A percentile compares a stretch with the other conserved stretches of the same genome.
These are phyloP conservation scores for Dentipellis fragilis DNA, from an alignment of 768 basidiomycete genomes.

Conservation along the genomic window DNA sequence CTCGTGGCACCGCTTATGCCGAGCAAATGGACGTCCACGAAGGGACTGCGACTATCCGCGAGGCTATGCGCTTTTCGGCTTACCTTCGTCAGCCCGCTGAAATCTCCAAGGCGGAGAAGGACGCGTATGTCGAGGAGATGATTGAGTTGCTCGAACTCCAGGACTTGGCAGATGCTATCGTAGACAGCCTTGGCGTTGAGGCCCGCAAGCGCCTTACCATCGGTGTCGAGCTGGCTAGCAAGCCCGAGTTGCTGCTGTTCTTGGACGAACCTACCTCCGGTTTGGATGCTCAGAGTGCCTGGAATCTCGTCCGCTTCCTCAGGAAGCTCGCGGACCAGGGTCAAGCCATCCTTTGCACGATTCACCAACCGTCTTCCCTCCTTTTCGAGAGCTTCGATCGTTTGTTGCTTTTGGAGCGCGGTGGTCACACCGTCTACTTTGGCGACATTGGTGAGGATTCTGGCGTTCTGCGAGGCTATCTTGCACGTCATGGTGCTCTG, in stretches of 20 bases:
- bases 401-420: conserved; percentile 55
- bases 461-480: conserved; percentile 59
- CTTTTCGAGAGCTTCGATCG: conserved; percentile 84
- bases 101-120: conserved; percentile 63
- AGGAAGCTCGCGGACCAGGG: conserved; percentile 77
- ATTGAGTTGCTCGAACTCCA: conserved; percentile 80
- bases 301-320: conserved; percentile 75
- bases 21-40: conserved; percentile 84
- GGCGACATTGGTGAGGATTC: conserved; percentile 80
- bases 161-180: conserved; percentile 73
- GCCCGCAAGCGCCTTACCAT: conserved; percentile 83
- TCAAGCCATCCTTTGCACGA: conserved; percentile 85
- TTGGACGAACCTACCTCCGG: conserved; percentile 48
- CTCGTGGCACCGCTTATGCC: conserved; percentile 14
- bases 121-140: conserved; percentile 72
- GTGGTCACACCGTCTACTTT: conserved; percentile 91
- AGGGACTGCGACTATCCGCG: conserved; percentile 72
- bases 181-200: conserved; percentile 57
- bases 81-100: conserved; percentile 69
- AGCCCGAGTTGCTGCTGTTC: conserved; percentile 70
- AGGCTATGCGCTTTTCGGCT: conserved; percentile 79
- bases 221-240: conserved; percentile 85
- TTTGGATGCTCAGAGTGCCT: conserved; percentile 59
- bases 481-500: conserved; percentile 58
- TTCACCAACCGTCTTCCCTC: conserved; percentile 80